Conservation (phyloP, 1,284 basidiomycete genomes). For the Irpex sp. region DNA sequence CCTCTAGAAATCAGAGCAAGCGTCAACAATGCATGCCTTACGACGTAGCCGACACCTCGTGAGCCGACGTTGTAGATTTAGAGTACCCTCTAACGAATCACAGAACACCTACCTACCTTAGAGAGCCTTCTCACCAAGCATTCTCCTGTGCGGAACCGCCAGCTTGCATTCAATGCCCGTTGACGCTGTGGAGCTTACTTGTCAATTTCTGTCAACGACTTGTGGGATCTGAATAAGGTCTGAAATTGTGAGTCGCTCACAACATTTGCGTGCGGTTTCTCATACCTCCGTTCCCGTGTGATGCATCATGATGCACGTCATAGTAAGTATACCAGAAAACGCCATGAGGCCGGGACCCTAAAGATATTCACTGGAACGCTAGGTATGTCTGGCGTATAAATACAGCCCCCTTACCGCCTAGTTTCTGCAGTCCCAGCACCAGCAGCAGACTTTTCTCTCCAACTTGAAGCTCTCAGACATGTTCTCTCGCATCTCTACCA, state of each 20-base stretch:
- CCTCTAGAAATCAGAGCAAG: background rate
- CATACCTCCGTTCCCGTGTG: too few species aligned
- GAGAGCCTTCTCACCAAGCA: background rate
- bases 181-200: background rate
- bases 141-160: background rate
- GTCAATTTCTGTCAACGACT: background rate
- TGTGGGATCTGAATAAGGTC: background rate
- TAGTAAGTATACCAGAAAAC: background rate
- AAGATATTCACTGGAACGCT: too few species aligned
- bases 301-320: background rate
- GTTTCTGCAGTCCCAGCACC: slow-evolving; percentile 1
- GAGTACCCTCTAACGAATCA: background rate
- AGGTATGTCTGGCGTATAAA: background rate
- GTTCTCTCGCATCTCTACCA: slow-evolving; percentile 9
- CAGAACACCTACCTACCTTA: background rate
- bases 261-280: too few species aligned
- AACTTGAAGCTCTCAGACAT: slow-evolving; percentile 1
- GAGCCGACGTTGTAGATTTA: background rate
- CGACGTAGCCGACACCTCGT: background rate
- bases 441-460: background rate
- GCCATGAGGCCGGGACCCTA: too few species aligned
- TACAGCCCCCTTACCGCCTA: background rate
- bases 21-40: background rate
- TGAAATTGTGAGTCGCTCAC: background rate
- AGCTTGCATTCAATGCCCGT: background rate